Evolutionary conservation across 2,329 filamentous ascomycete species (phyloP).

Genomic region (Colletotrichum sp.): DNA sequence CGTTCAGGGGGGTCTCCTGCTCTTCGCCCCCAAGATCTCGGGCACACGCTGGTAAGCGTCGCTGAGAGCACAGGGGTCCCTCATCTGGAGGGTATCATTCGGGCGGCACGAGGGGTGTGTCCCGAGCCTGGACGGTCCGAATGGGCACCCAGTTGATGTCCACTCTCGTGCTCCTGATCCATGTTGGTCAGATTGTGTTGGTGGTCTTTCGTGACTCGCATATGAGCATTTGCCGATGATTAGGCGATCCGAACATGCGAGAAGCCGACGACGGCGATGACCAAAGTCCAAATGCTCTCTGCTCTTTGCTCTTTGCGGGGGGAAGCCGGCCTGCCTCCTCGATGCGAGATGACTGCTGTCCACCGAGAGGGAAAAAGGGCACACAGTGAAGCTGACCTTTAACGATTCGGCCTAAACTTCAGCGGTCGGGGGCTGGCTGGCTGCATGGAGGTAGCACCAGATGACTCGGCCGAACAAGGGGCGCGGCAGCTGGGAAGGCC

Average conservation of each 20-base stretch:
- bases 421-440: neutral
- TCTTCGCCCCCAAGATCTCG: conserved; percentile 22
- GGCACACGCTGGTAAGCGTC: conserved; percentile 6
- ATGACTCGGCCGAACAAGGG: conserved; percentile 15
- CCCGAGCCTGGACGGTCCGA: conserved; percentile 10
- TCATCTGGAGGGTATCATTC: neutral
- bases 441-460: neutral
- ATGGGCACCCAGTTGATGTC: neutral
- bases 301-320: neutral
- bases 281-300: neutral
- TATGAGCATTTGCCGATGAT: conserved; percentile 9
- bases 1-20: conserved; percentile 9
- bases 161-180: conserved; percentile 10
- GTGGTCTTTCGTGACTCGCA: conserved; percentile 15
- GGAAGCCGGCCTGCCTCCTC: neutral
- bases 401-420: neutral
- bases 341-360: neutral
- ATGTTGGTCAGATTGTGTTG: conserved; percentile 13
- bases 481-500: neutral
- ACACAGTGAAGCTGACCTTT: neutral
- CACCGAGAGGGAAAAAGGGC: neutral
- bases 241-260: conserved; percentile 14
- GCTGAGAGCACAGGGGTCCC: conserved; percentile 8
- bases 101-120: neutral
- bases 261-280: neutral